Evolutionary conservation across 805 yeast species (phyloP), one percentile per base, ranked within the genome.

Genomic region (Saccharomycopsis microspora): DNA sequence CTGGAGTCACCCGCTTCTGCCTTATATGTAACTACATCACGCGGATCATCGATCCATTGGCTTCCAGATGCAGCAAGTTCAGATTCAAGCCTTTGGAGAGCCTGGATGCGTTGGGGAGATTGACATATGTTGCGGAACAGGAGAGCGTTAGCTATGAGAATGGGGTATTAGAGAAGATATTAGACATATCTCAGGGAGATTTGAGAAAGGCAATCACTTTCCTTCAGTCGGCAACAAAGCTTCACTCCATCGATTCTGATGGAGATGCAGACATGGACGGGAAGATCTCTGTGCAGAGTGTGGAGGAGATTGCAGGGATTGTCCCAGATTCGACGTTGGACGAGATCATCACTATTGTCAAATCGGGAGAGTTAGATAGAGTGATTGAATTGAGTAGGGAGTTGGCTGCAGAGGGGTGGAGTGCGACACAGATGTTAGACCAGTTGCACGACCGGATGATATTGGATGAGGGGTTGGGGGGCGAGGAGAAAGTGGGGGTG

Each of bases 11-110:
- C 1, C 74, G 99, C 57, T 93, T 93, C 66, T 93, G 97, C 63
- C 68, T 93, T 52, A 84, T 93, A 45, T 93, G 99, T 71, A 93
- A 93, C 62, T 93, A 93, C 65, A 93, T 93, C 53, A 93, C 99
- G 1, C 74, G 97, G 50, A 93, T 93, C 56, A 93, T 93, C 54
- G 97, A 90, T 57, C 99, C 99, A 1, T 67, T 93, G 50, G 96
- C 97, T 4, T 86, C 96, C 44, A 75, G 99, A 61, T 93, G 98
- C 66, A 86, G 97, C 39, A 93, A 93, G 63, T 93, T 93, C 64
- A 71, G 98, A 56, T 93, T 93, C 69, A 80, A 80, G 57, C 77
- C 84, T 38, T 70, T 93, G 50, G 89, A 85, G 57, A 73, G 77
- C 53, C 67, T 65, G 1, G 79, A 82, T 58, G 94, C 97, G 0